Percentiles rank a stretch among this genome's conserved stretches.
Conservation (phyloP, 805 yeast genomes). For the Diddensiella santjacobensis region DNA sequence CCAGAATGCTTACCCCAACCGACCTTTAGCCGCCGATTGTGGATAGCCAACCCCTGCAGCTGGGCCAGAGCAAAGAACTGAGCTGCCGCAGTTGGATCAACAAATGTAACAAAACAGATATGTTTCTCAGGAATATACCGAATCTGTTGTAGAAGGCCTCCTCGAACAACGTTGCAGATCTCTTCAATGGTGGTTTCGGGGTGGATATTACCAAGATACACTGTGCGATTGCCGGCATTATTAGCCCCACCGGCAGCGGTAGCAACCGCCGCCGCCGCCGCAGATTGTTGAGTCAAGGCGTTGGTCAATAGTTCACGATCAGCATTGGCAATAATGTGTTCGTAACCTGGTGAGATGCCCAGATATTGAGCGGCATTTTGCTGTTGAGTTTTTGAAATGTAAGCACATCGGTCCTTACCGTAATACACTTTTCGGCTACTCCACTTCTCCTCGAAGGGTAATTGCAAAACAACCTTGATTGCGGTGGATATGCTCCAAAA, state of each 20-base stretch:
- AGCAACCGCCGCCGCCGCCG: slow-evolving; percentile 97
- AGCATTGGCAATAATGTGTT: slow-evolving; percentile 69
- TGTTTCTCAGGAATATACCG: slow-evolving; percentile 79
- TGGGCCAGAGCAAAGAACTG: slow-evolving; percentile 95
- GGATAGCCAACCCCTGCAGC: slow-evolving; percentile 81
- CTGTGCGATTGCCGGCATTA: slow-evolving; percentile 89
- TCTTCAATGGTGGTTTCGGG: slow-evolving; percentile 87
- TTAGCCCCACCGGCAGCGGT: slow-evolving; percentile 91
- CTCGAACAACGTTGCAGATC: slow-evolving; percentile 92
- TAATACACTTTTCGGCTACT: slow-evolving; percentile 75
- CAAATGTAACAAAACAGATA: slow-evolving; percentile 90
- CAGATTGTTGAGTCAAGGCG: slow-evolving; percentile 79
- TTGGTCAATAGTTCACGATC: slow-evolving; percentile 46
- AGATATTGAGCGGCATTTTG: slow-evolving; percentile 95
- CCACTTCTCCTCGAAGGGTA: slow-evolving; percentile 63
- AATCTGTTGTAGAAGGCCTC: slow-evolving; percentile 84
- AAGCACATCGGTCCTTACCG: slow-evolving; percentile 89
- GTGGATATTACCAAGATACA: slow-evolving; percentile 85
- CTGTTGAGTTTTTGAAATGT: slow-evolving; percentile 90
- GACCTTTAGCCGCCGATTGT: slow-evolving; percentile 79
- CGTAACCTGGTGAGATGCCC: slow-evolving; percentile 87
- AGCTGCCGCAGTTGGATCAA: slow-evolving; percentile 96
- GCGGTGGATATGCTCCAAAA: slow-evolving; percentile 83
- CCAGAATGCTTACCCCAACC: slow-evolving; percentile 99
- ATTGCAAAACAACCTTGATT: slow-evolving; percentile 73